Evolutionary conservation across 306 rosid species (phyloP).

Genomic region (Cicer arietinum): DNA sequence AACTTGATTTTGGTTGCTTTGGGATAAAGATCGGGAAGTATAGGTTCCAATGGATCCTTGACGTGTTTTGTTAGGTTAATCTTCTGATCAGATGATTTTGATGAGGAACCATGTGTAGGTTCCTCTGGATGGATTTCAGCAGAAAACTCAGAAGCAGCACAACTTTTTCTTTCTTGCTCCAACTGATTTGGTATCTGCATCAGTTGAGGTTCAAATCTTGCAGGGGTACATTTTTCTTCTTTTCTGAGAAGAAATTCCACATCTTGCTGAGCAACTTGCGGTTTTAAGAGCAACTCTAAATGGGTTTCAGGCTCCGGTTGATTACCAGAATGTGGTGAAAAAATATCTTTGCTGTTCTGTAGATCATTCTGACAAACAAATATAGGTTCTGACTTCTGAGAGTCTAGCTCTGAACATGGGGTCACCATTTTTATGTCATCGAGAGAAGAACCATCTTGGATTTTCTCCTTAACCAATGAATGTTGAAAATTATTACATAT

Average conservation of each 20-base stretch:
- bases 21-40: conserved; percentile 52
- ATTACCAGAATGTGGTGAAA: conserved; percentile 45
- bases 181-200: conserved; percentile 41
- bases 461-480: conserved; percentile 45
- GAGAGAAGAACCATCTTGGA: conserved; percentile 43
- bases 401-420: conserved; percentile 44
- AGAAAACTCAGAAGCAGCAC: conserved; percentile 42
- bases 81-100: conserved; percentile 48
- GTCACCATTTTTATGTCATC: conserved; percentile 46
- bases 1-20: conserved; percentile 52
- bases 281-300: conserved; percentile 37
- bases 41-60: conserved; percentile 48
- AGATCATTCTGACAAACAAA: conserved; percentile 46
- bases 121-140: conserved; percentile 48
- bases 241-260: conserved; percentile 42
- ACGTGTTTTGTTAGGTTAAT: conserved; percentile 42
- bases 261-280: conserved; percentile 48
- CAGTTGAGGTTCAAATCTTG: conserved; percentile 49
- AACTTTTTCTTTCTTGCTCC: conserved; percentile 43
- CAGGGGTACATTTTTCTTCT: conserved; percentile 40
- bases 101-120: conserved; percentile 47
- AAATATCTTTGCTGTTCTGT: conserved; percentile 40
- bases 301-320: conserved; percentile 46
- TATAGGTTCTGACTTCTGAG: conserved; percentile 44
- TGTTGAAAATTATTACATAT: conserved; percentile 40